phyloP scores from a whole-genome alignment of 2,329 filamentous ascomycete genomes.

The Clarireedia sp. region DNA sequence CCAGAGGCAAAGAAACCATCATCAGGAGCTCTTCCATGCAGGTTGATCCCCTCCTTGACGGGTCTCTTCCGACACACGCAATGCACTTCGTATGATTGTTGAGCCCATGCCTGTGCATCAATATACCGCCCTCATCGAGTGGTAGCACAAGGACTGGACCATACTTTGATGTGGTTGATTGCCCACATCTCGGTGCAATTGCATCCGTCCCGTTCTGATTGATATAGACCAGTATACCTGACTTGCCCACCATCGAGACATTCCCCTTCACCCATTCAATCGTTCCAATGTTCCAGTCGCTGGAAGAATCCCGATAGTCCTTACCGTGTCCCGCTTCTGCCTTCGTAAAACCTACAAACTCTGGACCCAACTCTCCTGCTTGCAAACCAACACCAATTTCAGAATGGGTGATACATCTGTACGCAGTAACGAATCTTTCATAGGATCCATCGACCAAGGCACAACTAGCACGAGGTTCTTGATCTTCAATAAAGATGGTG shows the following conservation, averaged over 20 bases:
- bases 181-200: not conserved
- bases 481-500: conserved; percentile 64
- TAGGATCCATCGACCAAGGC: conserved; percentile 73
- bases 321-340: not conserved
- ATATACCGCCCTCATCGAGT: too few relatives aligned
- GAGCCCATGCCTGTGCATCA: too few relatives aligned
- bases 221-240: not conserved
- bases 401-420: conserved; percentile 9
- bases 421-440: conserved; percentile 37
- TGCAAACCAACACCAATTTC: not conserved
- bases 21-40: too few relatives aligned
- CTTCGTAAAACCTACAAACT: not conserved
- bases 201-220: not conserved
- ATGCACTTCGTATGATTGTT: too few relatives aligned
- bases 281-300: not conserved
- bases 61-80: too few relatives aligned
- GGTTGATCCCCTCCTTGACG: too few relatives aligned
- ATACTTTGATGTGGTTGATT: too few relatives aligned
- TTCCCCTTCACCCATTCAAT: not conserved
- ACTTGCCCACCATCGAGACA: too few relatives aligned
- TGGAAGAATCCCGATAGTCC: not conserved
- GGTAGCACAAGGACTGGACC: too few relatives aligned
- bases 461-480: conserved; percentile 73
- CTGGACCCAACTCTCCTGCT: not conserved
- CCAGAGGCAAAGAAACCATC: too few relatives aligned